Evolutionary conservation across 2,329 filamentous ascomycete genomes (phyloP), one percentile per base, ranked within the genome.

Genomic region (Pseudofabraea citricarpa): DNA sequence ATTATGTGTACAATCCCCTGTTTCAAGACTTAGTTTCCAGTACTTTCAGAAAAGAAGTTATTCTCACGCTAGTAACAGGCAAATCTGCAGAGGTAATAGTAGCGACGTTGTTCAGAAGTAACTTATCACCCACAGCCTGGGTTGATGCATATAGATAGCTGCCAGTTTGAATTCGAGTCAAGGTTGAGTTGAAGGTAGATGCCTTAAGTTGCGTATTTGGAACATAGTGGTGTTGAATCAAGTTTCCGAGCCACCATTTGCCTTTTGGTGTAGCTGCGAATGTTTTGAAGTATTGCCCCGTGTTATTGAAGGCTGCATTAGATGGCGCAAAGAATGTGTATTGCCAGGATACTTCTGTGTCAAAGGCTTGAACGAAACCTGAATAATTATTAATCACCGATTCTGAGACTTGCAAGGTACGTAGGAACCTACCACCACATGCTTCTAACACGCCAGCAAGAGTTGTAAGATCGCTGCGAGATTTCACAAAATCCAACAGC

Each of bases 321-420:
- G 54, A 58, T 3, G 58, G 57, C 2, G 57, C 60, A 36, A 63
- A 62, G 43, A 62, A 61, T 19, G 56, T 62, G 35, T 55, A 64
- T 15, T 55, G 50, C 55, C 55, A 62, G 1, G 45, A 50, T 2
- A 56, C 47, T 7, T 41, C 38, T 2, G 58, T 61, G 36, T 54
- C 44, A 38, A 64, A 62, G 5, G 59, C 59, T 31, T 57, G 41
- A 6, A 33, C 8, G 37, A 63, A 64, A 4, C 59, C 61, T 53
- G 8, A 18, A n/a, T 8, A 35, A n/a, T n/a, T 13, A 3, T 15
- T 13, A n/a, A 3, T 15, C 18, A 4, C 12, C 7, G 31, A 35
- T n/a, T 35, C 9, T 35, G 2, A 4, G 9, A 35, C 6, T 29
- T 29, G 6, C 12, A 29, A 3, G 12, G 10, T 29, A 29, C 40